Evolutionary conservation across 345 rosid genomes (phyloP), one percentile per base, ranked within the genome.

Genomic region (Arabidopsis arenosa): DNA sequence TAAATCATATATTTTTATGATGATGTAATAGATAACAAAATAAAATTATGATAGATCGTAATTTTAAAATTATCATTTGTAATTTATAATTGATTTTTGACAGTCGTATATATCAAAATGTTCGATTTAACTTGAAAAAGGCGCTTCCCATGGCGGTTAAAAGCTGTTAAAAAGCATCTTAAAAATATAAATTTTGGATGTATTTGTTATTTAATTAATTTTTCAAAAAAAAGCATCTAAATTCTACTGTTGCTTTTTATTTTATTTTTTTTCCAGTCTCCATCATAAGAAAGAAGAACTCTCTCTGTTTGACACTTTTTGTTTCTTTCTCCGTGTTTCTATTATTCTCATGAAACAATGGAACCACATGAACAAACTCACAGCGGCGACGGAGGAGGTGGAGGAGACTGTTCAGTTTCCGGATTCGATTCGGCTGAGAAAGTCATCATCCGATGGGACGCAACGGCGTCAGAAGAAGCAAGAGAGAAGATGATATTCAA

Each of bases 401-500:
- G 48, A 7, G 81, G 17, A 37, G 77, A 66, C 74, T 66, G 69
- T 60, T 78, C 81, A 1, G 49, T 78, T 26, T 78, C 77, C 15
- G 80, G 77, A 10, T 84, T 86, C 28, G 96, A 88, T 21, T 74
- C 82, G 40, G 97, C 98, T 0, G 87, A 92, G 87, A 82, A 75
- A 81, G 73, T 94, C 5, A 92, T 94, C 52, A 85, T 88, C n/a
- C 79, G 94, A 43, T 92, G 98, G 98, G 97, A 94, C 80, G 87
- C 98, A 0, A 83, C 97, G 11, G 89, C 88, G 3, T 94, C 96
- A 0, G 98, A 91, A 70, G 98, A 91, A 52, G 93, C 95, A 0
- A 77, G 89, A 6, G 96, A 89, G 64, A 92, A 77, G 82, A 92
- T 92, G 97, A 89, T 94, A 17, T 94, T 94, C 78, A 82, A 82